Conservation (phyloP, 1,284 basidiomycete species). For the Pseudozyma sp. region DNA sequence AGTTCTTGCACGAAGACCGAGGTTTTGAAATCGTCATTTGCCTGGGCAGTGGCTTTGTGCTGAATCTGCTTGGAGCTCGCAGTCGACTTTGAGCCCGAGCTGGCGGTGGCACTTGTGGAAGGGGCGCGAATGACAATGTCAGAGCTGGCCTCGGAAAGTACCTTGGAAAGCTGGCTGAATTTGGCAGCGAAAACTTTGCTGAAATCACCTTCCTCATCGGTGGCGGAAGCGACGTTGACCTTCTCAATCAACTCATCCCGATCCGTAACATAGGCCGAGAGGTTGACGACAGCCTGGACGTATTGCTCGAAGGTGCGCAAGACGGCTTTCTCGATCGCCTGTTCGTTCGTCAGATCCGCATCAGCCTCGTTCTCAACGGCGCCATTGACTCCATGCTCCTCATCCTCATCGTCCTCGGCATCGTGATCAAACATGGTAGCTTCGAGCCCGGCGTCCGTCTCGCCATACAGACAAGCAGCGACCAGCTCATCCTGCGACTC, state of each 20-base stretch:
- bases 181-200: conserved; percentile 38
- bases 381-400: conserved; percentile 4
- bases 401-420: conserved; percentile 15
- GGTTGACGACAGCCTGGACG: conserved; percentile 33
- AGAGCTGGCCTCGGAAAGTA: conserved; percentile 40
- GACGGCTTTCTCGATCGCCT: conserved; percentile 48
- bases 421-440: conserved; percentile 43
- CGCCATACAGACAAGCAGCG: conserved; percentile 51
- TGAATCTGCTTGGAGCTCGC: conserved; percentile 6
- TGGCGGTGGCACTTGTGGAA: conserved; percentile 1
- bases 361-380: conserved; percentile 21
- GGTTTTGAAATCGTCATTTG: conserved; percentile 39
- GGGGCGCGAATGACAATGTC: conserved; percentile 18
- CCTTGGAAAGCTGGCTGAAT: conserved; percentile 45
- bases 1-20: conserved; percentile 37
- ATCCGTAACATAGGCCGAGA: conserved; percentile 46
- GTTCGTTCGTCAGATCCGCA: conserved; percentile 40
- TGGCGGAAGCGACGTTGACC: conserved; percentile 35
- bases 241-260: conserved; percentile 39
- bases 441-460: conserved; percentile 45
- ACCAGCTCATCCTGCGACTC: conserved; percentile 59
- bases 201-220: conserved; percentile 41
- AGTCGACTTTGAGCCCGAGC: not conserved
- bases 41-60: conserved; percentile 22
- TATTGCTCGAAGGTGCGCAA: conserved; percentile 51